Percentiles rank a stretch among this genome's conserved stretches.
These are phyloP conservation scores for Capsicum pubescens DNA, from an alignment of 257 asterid species.

Conservation along the genomic window DNA sequence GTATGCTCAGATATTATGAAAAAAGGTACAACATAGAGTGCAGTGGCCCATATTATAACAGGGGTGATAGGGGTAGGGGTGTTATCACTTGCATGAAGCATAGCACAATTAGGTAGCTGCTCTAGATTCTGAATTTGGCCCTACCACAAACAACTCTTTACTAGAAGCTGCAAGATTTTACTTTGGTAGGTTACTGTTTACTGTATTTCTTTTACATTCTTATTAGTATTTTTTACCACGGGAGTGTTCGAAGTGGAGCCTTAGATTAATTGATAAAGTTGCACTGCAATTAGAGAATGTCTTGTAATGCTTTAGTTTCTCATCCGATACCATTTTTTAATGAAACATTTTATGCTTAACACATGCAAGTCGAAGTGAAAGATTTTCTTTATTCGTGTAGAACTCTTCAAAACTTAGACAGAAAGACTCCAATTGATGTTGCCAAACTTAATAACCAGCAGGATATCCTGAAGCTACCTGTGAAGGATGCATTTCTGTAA, in stretches of 20 bases:
- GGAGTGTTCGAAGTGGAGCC: neutral
- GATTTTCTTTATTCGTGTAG: constrained; percentile 43
- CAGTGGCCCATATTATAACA: constrained; percentile 69
- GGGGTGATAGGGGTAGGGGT: constrained; percentile 85
- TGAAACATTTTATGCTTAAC: neutral
- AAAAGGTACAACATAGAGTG: constrained; percentile 69
- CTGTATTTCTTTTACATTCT: neutral
- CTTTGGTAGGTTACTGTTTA: neutral
- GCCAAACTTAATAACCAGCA: constrained; percentile 89
- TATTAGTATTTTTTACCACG: too few species aligned
- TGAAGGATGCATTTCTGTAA: constrained; percentile 92
- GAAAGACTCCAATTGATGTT: constrained; percentile 94
- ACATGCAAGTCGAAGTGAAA: neutral
- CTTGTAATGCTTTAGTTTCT: neutral
- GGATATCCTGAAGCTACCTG: constrained; percentile 84
- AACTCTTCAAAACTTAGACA: constrained; percentile 95
- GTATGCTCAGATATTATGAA: constrained; percentile 4
- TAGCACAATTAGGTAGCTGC: constrained; percentile 73
- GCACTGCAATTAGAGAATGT: too few species aligned
- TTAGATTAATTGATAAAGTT: too few species aligned
- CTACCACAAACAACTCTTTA: constrained; percentile 48
- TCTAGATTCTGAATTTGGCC: constrained; percentile 53
- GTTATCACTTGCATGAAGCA: constrained; percentile 73
- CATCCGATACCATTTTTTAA: neutral
- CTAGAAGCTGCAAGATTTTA: constrained; percentile 50